Base-by-base conservation (phyloP, 2,329 filamentous ascomycete genomes). In the Aspergillus sp. region DNA sequence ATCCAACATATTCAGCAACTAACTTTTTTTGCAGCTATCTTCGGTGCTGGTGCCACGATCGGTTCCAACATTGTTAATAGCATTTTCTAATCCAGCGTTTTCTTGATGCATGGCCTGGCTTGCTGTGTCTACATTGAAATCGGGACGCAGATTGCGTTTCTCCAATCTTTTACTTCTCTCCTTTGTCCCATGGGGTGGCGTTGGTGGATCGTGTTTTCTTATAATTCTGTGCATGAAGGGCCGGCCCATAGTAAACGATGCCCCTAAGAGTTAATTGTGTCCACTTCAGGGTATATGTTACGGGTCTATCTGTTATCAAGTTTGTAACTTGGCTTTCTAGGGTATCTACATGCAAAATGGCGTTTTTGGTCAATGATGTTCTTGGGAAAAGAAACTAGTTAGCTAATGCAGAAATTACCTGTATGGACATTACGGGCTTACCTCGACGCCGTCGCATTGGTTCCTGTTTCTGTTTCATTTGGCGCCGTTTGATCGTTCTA, bases 21-120 rank as follows among this genome's bases (percentile, higher is more conserved):
- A 60, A 73, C 57, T 19, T 8, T 52, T 31, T 51, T 27, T 67
- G 82, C 84, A 45, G 91, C 92, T 27, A 91, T 97, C 65, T 96
- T 96, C 68, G 93, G 93, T 74, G 93, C 93, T 48, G 93, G 93
- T 75, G 93, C 93, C 49, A 95, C 91, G 1, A 89, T 96, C 63
- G 93, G 93, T 71, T 86, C 89, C 65, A 95, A 96, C 71, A 86
- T 96, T 71, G 91, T 96, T 66, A 95, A 96, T 76, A 86, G 88
- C 62, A 96, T 96, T 67, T 95, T 96, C 75, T 96, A 86, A 78
- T 41, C 24, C 19, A 23, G 19, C 44, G 43, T 15, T 24, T 40
- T 35, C 17, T 14, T 51, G 17, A 40, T 33, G 24, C 59, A 43
- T 44, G 44, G 49, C 24, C 35, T 39, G 27, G 46, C 27, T 57